These are phyloP conservation scores for Nannochloropsis gaditana DNA, from an alignment of 108 stramenopile species.

Conservation along the genomic window DNA sequence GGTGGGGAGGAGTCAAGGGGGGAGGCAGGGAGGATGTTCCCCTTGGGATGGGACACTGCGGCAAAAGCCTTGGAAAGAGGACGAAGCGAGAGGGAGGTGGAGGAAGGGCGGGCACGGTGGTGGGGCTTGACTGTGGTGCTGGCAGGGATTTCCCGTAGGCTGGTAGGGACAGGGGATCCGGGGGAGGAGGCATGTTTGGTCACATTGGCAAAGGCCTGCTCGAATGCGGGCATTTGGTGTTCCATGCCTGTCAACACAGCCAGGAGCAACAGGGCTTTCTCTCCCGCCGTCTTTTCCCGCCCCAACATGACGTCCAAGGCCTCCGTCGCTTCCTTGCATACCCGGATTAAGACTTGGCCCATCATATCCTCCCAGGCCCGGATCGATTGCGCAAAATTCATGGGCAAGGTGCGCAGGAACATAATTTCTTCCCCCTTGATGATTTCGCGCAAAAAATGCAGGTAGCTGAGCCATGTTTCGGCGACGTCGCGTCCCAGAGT, in stretches of 20 bases:
- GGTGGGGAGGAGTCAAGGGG: neutral
- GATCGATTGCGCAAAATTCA: neutral
- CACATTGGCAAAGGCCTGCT: neutral
- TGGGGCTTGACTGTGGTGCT: too few species aligned
- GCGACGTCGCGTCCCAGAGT: too few species aligned
- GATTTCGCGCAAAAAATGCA: conserved; percentile 5
- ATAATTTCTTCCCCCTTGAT: neutral
- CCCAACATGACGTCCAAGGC: neutral
- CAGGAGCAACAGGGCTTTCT: neutral
- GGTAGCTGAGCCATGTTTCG: neutral
- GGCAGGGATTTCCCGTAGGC: too few species aligned
- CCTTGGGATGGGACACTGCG: too few species aligned
- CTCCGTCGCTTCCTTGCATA: neutral
- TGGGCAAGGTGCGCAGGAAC: neutral
- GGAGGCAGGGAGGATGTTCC: too few species aligned
- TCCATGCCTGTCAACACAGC: neutral
- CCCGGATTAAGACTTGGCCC: neutral
- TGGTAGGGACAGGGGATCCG: neutral
- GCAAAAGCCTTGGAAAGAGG: neutral
- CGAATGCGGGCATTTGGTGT: neutral
- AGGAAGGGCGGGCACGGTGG: neutral
- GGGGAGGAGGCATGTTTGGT: neutral
- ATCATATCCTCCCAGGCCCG: neutral
- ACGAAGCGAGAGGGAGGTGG: neutral
- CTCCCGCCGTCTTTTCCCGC: neutral